phyloP scores from a whole-genome alignment of 352 stramenopile genomes.

The Thalassiosira livingstoniorum region DNA sequence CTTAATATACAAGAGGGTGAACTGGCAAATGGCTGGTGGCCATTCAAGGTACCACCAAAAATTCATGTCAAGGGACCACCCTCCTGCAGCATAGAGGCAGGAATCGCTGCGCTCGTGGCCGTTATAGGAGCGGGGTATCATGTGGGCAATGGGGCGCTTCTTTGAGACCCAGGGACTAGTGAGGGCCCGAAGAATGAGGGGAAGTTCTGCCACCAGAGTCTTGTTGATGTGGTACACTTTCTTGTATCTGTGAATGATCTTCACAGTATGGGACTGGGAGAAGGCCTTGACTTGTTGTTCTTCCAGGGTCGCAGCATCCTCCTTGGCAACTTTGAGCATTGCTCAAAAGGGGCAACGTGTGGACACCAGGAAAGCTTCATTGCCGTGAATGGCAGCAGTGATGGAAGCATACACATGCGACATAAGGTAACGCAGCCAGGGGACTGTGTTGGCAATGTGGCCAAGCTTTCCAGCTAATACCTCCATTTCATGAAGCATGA shows the following conservation, averaged over 20 bases:
- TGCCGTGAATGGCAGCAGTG: neutral
- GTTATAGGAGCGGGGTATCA: neutral
- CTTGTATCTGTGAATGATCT: neutral
- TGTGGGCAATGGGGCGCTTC: neutral
- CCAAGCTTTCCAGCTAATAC: slow-evolving; percentile 13
- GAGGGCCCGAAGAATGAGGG: neutral
- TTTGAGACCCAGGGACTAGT: neutral
- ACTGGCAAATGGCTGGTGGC: neutral
- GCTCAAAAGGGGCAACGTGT: neutral
- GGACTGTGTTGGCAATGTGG: slow-evolving; percentile 21
- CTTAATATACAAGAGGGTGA: neutral
- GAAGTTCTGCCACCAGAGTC: neutral
- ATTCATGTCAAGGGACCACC: neutral
- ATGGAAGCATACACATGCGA: slow-evolving; percentile 38
- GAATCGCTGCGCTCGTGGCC: neutral
- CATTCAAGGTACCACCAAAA: neutral
- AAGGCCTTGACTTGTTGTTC: neutral
- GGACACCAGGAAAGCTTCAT: neutral
- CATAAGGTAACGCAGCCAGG: slow-evolving; percentile 13
- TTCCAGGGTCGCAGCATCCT: neutral
- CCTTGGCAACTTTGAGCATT: neutral
- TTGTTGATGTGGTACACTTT: neutral
- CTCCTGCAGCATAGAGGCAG: neutral
- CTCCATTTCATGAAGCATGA: slow-evolving; percentile 13
- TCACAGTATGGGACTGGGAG: neutral